phyloP scores from a whole-genome alignment of 2,329 filamentous ascomycete species.

The Fusarium floridanum region DNA sequence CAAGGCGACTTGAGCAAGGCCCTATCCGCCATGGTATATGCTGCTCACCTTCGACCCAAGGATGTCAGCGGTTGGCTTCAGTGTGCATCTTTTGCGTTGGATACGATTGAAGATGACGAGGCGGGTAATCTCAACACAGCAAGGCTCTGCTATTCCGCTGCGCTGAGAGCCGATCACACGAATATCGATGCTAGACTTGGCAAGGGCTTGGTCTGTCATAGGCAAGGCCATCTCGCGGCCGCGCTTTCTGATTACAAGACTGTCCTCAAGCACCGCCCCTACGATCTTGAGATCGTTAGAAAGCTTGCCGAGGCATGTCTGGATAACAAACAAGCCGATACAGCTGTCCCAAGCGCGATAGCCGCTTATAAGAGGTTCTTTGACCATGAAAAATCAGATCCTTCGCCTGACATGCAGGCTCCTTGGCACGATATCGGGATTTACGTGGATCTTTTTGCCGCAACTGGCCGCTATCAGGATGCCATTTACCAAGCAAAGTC shows the following conservation, averaged over 20 bases:
- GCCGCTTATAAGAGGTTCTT: constrained; percentile 64
- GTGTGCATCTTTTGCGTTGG: constrained; percentile 69
- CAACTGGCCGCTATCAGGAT: constrained; percentile 70
- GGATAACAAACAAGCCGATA: constrained; percentile 62
- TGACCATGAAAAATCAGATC: constrained; percentile 54
- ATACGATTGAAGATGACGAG: constrained; percentile 62
- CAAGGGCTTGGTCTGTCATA: constrained; percentile 69
- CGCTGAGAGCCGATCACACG: constrained; percentile 68
- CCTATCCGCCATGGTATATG: constrained; percentile 70
- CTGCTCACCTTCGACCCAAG: constrained; percentile 73
- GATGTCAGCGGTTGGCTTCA: constrained; percentile 70
- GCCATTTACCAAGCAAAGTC: constrained; percentile 79
- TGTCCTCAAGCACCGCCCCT: constrained; percentile 64
- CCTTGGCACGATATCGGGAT: constrained; percentile 88
- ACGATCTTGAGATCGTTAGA: constrained; percentile 67
- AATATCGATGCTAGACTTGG: constrained; percentile 70
- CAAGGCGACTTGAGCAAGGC: constrained; percentile 69
- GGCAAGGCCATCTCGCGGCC: constrained; percentile 65
- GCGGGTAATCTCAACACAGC: constrained; percentile 65
- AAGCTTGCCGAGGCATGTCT: constrained; percentile 70
- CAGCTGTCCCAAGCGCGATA: constrained; percentile 56
- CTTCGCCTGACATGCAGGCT: constrained; percentile 53
- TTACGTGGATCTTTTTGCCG: constrained; percentile 84
- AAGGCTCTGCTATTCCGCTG: constrained; percentile 70
- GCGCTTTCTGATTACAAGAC: constrained; percentile 70